Evolutionary conservation across 2,329 filamentous ascomycete genomes (phyloP), one percentile per base, ranked within the genome.

Genomic region (Meredithiella fracta): DNA sequence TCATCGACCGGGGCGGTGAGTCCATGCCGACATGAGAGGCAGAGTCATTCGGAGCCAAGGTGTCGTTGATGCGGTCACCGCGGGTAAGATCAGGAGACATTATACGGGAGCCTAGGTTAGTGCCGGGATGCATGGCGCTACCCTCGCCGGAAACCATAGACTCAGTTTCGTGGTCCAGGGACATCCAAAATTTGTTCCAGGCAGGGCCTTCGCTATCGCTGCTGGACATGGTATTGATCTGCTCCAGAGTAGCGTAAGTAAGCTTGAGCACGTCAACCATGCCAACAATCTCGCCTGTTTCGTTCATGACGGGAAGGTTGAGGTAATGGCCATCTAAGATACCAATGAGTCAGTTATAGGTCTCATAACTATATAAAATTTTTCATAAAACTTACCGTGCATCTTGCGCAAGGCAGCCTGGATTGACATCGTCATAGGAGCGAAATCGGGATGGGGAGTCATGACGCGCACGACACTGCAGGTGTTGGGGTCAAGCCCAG

Each of bases 121-220:
- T 64, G 73, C 80, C 67, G 63, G 73, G 74, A 64, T 83, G 83
- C 57, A 59, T 59, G 6, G 57, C 57, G 64, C 85, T 86, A 51
- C 85, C 86, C 57, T 94, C 88, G 59, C 90, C 92, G 59, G 92
- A 98, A 68, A 97, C 82, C 77, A 95, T 85, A 1, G 92, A 98
- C 69, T 97, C 92, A 14, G 90, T 91, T 67, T 95, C 91, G 63
- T 94, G 82, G 68, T 97, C 80, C 63, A 98, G 82, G 0, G 92
- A 97, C 62, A 97, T 76, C 92, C 92, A 98, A 73, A 98, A 98
- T 70, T 97, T 98, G 74, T 96, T 97, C 92, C 92, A 98, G 5
- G 92, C 92, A 3, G 92, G 92, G 0, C 92, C 92, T 70, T 98
- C 92, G 63, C 81, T 88, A 66, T 95, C 91, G 44, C 80, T 79